phyloP scores from a whole-genome alignment of 176 grass and related monocot genomes.

The Eragrostis curvula region DNA sequence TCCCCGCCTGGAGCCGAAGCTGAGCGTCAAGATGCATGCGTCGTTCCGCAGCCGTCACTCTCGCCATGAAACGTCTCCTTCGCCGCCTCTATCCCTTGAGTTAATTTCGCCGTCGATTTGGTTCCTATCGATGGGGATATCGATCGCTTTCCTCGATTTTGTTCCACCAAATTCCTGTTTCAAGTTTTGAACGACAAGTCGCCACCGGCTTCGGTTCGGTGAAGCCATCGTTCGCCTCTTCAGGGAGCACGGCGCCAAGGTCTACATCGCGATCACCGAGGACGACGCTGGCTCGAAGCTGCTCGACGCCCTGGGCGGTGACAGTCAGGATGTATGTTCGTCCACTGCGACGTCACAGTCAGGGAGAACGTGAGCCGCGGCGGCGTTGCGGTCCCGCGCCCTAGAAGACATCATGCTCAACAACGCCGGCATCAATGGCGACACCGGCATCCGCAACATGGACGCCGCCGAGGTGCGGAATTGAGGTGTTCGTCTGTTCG shows the following conservation, averaged over 20 bases:
- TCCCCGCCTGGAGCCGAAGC: too few relatives aligned
- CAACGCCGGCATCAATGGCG: constrained; percentile 68
- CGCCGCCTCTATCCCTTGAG: too few relatives aligned
- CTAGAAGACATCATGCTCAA: constrained; percentile 86
- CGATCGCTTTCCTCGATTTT: too few relatives aligned
- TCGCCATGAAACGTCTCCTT: too few relatives aligned
- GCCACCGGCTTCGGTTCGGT: constrained; percentile 70
- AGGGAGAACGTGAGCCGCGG: constrained; percentile 63
- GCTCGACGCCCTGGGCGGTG: constrained; percentile 51
- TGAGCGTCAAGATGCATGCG: too few relatives aligned
- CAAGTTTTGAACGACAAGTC: too few relatives aligned
- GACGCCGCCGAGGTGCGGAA: constrained; percentile 59
- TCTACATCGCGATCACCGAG: constrained; percentile 74
- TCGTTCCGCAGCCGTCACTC: too few relatives aligned
- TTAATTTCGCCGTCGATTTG: too few relatives aligned
- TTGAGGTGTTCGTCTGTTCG: constrained; percentile 68
- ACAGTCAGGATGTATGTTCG: constrained; percentile 37
- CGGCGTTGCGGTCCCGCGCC: constrained; percentile 50
- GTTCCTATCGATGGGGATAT: too few relatives aligned
- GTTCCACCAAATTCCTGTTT: too few relatives aligned
- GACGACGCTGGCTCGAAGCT: constrained; percentile 62
- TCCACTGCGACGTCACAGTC: constrained; percentile 67
- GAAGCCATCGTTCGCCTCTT: constrained; percentile 77
- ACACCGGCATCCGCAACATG: constrained; percentile 49
- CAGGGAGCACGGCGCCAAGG: constrained; percentile 76